Evolutionary conservation across 805 yeast genomes (phyloP).

Genomic region (Lipomyces orientalis): DNA sequence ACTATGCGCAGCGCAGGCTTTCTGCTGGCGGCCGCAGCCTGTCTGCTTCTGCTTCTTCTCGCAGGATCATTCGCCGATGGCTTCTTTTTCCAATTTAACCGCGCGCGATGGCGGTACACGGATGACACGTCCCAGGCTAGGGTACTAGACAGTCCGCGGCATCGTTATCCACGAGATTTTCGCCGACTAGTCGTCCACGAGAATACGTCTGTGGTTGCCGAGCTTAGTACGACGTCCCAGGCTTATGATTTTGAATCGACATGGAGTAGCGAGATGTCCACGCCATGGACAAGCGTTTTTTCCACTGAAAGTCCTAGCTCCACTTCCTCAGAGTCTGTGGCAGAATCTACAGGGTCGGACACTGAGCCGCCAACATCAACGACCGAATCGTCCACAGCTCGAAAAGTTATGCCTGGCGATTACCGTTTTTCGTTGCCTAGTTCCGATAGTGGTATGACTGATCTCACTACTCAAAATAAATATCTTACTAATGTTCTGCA

Average conservation of each 20-base stretch:
- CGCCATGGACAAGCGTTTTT: not conserved
- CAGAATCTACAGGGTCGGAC: not conserved
- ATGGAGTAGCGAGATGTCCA: not conserved
- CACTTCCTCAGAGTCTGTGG: not conserved
- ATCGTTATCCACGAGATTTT: slow-evolving; percentile 14
- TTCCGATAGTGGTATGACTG: too few relatives aligned
- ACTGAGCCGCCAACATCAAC: not conserved
- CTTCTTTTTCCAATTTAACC: slow-evolving; percentile 6
- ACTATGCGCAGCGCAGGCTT: slow-evolving; percentile 9
- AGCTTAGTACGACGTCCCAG: not conserved
- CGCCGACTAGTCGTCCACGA: slow-evolving; percentile 26
- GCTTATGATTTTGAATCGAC: not conserved
- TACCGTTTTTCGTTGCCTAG: not conserved
- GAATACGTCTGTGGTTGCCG: slow-evolving; percentile 14
- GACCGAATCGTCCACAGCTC: not conserved
- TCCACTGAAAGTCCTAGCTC: not conserved
- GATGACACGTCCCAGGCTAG: slow-evolving; percentile 10
- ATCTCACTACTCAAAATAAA: not conserved
- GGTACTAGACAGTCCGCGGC: slow-evolving; percentile 19
- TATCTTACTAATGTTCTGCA: not conserved
- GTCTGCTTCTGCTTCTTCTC: slow-evolving; percentile 1
- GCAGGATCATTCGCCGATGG: not conserved
- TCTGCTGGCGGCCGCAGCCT: not conserved
- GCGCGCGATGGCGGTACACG: slow-evolving; percentile 12
- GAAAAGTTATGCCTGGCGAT: not conserved